Evolutionary conservation across 306 rosid species (phyloP).

Genomic region (Chamaecrista fasciculata): DNA sequence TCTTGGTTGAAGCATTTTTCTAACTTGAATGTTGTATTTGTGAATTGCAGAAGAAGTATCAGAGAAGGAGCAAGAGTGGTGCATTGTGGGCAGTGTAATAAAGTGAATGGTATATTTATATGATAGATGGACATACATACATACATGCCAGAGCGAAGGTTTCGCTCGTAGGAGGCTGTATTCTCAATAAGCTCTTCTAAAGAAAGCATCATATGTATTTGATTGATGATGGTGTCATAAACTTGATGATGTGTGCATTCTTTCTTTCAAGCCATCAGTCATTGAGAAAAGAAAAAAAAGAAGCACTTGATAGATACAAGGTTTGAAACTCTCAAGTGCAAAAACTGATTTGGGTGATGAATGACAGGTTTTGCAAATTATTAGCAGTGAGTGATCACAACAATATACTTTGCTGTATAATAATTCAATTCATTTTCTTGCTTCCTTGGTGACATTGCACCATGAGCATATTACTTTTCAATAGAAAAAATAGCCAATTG

Average conservation of each 20-base stretch:
- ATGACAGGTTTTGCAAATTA: conserved; percentile 11
- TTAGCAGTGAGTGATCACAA: background rate
- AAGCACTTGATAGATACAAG: conserved; percentile 16
- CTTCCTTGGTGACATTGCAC: conserved; percentile 24
- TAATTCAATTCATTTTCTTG: conserved; percentile 16
- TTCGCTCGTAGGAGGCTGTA: conserved; percentile 28
- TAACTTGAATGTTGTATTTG: conserved; percentile 2
- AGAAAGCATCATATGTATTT: conserved; percentile 14
- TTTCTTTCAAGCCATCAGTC: conserved; percentile 20
- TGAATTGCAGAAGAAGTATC: conserved; percentile 24
- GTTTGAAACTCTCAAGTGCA: conserved; percentile 14
- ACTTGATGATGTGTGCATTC: conserved; percentile 27
- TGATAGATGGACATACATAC: conserved; percentile 28
- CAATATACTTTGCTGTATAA: conserved; percentile 21
- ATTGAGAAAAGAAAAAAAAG: conserved; percentile 11
- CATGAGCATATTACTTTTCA: background rate
- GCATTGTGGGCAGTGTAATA: conserved; percentile 35
- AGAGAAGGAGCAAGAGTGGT: conserved; percentile 25
- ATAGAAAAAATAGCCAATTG: too few species aligned
- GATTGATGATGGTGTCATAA: conserved; percentile 32
- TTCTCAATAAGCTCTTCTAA: conserved; percentile 31
- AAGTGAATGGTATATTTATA: conserved; percentile 32
- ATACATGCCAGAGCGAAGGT: background rate
- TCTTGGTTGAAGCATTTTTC: too few species aligned
- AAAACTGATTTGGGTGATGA: conserved; percentile 23